Conservation (phyloP, 2,329 filamentous ascomycete genomes). For the Ophiocordyceps camponoti-saundersi region DNA sequence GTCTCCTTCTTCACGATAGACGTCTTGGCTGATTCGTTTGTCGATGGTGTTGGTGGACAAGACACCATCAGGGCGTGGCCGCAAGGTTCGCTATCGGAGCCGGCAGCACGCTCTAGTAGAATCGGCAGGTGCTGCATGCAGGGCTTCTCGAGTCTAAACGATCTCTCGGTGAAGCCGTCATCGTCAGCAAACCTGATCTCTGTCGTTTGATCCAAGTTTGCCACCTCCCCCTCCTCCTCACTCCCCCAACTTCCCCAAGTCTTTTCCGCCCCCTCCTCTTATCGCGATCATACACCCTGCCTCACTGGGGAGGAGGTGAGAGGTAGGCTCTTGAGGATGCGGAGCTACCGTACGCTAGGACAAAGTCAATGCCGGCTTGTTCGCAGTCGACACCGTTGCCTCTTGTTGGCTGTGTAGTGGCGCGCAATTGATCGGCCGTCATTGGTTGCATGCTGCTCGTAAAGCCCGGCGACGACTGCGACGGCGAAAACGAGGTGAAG, state of each 20-base stretch:
- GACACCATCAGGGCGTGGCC: conserved; percentile 91
- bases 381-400: conserved; percentile 49
- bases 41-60: conserved; percentile 56
- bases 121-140: conserved; percentile 86
- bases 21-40: conserved; percentile 33
- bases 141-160: conserved; percentile 67
- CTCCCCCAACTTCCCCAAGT: neutral
- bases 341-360: conserved; percentile 62
- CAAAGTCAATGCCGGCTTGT: conserved; percentile 76
- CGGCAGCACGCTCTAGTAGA: conserved; percentile 43
- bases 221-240: neutral
- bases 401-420: conserved; percentile 9
- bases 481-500: conserved; percentile 27
- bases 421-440: conserved; percentile 14
- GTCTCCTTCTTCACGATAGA: conserved; percentile 14
- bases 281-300: conserved; percentile 1
- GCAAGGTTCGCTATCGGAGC: conserved; percentile 51
- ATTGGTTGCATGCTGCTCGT: conserved; percentile 10
- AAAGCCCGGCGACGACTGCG: conserved; percentile 18
- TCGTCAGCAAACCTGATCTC: conserved; percentile 23
- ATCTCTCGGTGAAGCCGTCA: conserved; percentile 17
- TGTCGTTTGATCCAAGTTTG: neutral
- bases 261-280: conserved; percentile 2
- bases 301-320: conserved; percentile 43
- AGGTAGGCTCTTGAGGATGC: conserved; percentile 44